Percentiles rank a stretch among this genome's conserved stretches.
These are phyloP conservation scores for Pseudonectria buxi DNA, from an alignment of 2,329 filamentous ascomycete genomes.

Conservation along the genomic window DNA sequence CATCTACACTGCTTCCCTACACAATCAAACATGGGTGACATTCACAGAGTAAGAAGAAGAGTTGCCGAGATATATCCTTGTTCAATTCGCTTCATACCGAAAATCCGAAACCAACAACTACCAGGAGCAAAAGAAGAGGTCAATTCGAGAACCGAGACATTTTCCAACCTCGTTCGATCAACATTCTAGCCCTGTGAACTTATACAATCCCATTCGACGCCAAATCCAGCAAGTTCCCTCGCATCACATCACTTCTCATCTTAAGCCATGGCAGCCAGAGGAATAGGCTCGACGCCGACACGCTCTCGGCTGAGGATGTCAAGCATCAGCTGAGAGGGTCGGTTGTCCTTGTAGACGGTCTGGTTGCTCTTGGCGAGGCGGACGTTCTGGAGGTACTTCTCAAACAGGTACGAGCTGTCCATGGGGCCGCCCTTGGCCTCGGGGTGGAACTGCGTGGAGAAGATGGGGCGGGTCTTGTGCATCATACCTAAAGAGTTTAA, in stretches of 20 bases:
- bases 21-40: too few species aligned
- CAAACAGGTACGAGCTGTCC: constrained; percentile 93
- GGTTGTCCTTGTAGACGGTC: constrained; percentile 74
- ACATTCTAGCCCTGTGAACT: too few species aligned
- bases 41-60: too few species aligned
- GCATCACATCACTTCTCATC: constrained; percentile 9
- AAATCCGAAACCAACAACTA: too few species aligned
- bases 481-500: constrained; percentile 60
- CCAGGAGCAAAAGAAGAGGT: too few species aligned
- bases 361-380: constrained; percentile 82
- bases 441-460: constrained; percentile 97
- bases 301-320: constrained; percentile 91
- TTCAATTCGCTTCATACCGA: not conserved
- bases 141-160: too few species aligned
- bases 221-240: constrained; percentile 9
- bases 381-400: constrained; percentile 90
- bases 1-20: too few species aligned
- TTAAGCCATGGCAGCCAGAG: constrained; percentile 46
- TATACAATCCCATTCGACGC: not conserved
- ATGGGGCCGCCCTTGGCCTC: constrained; percentile 96
- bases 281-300: constrained; percentile 70
- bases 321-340: constrained; percentile 78
- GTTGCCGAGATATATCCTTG: not conserved
- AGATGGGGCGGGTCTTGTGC: constrained; percentile 92
- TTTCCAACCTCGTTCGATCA: not conserved